A percentile compares a stretch with the other conserved stretches of the same genome.
Conservation (phyloP, 1,139 yeast genomes). For the Debaryomyces subglobosus region DNA sequence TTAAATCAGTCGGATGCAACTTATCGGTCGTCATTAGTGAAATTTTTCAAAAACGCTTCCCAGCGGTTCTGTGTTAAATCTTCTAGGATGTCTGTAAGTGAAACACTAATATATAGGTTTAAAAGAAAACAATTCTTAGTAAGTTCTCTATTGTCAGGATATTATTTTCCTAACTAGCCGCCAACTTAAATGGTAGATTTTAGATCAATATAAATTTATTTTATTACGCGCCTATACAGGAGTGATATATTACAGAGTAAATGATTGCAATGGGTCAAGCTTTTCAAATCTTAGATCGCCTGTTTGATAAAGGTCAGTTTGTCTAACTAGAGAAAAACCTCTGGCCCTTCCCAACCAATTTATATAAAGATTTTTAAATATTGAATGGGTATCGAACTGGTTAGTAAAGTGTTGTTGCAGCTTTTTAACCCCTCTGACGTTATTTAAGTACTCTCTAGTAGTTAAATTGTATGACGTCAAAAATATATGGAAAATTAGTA, state of each 20-base stretch:
- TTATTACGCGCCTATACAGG: constrained; percentile 4
- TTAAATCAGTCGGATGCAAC: constrained; percentile 21
- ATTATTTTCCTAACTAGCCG: neutral
- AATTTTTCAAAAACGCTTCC: neutral
- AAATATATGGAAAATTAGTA: constrained; percentile 56
- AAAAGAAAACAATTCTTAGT: neutral
- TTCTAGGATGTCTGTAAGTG: neutral
- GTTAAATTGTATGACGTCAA: constrained; percentile 64
- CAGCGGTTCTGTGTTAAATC: neutral
- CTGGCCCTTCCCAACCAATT: constrained; percentile 55
- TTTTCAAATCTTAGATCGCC: constrained; percentile 51
- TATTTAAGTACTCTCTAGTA: constrained; percentile 65
- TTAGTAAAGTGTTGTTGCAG: constrained; percentile 31
- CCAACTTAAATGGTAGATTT: neutral
- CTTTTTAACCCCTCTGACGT: constrained; percentile 28
- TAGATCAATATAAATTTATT: neutral
- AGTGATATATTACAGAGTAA: neutral
- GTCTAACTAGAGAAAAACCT: constrained; percentile 44
- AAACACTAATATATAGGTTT: neutral
- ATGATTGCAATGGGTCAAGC: constrained; percentile 22
- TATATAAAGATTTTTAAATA: constrained; percentile 42
- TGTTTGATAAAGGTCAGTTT: constrained; percentile 34
- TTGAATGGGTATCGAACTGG: constrained; percentile 45
- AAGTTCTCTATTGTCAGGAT: neutral
- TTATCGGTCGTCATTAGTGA: constrained; percentile 10